These are phyloP conservation scores for Gillenia trifoliata DNA, from an alignment of 306 rosid species.

Conservation along the genomic window DNA sequence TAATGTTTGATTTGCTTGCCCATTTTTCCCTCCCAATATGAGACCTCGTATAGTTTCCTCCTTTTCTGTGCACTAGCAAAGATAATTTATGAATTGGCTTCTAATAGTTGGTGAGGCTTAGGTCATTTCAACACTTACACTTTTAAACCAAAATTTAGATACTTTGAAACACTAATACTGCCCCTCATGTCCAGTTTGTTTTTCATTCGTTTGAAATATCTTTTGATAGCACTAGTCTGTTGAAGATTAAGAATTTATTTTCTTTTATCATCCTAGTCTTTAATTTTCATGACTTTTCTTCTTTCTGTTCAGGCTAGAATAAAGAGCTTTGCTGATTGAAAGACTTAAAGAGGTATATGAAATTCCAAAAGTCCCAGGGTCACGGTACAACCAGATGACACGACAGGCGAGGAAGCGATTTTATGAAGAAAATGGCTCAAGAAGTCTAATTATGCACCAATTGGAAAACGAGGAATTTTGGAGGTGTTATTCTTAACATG, in stretches of 20 bases:
- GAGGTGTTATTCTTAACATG: constrained; percentile 94
- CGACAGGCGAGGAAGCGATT: constrained; percentile 84
- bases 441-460: constrained; percentile 79
- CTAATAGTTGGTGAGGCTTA: neutral
- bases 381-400: constrained; percentile 62
- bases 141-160: neutral
- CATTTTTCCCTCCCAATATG: neutral
- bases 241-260: neutral
- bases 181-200: neutral
- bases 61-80: neutral
- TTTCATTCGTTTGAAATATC: neutral
- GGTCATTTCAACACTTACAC: neutral
- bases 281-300: neutral
- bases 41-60: neutral
- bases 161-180: neutral
- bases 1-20: neutral
- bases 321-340: constrained; percentile 70
- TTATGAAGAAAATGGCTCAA: constrained; percentile 94
- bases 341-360: constrained; percentile 82
- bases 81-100: neutral
- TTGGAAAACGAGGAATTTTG: constrained; percentile 92
- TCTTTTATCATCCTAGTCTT: constrained; percentile 7
- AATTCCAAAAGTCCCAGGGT: constrained; percentile 70
- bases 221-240: neutral
- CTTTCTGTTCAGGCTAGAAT: constrained; percentile 60